phyloP scores from a whole-genome alignment of 345 rosid genomes.

The Garcia nutans region DNA sequence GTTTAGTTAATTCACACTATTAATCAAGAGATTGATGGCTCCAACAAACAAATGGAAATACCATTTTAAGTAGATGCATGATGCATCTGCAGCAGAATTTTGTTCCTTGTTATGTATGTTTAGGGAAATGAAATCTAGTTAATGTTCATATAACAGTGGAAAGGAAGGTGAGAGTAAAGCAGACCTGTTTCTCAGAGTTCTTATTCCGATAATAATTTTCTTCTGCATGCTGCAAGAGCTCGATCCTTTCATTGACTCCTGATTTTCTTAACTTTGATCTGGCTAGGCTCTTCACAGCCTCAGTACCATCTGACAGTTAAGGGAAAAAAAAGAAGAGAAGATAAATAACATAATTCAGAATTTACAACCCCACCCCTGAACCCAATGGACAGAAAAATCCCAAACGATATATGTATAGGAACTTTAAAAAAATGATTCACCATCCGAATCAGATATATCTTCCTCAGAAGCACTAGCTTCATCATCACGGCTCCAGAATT shows the following conservation, averaged over 20 bases:
- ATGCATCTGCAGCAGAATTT: background rate
- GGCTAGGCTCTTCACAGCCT: slow-evolving; percentile 42
- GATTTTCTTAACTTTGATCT: slow-evolving; percentile 47
- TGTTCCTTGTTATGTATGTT: background rate
- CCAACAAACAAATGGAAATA: background rate
- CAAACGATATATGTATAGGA: background rate
- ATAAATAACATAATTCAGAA: background rate
- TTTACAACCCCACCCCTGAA: background rate
- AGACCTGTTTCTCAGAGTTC: slow-evolving; percentile 54
- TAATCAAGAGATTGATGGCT: background rate
- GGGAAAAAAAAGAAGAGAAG: slow-evolving; percentile 21
- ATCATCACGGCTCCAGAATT: slow-evolving; percentile 88
- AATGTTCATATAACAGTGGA: background rate
- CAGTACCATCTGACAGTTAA: slow-evolving; percentile 45
- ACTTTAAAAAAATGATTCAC: slow-evolving; percentile 33
- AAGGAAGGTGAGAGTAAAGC: background rate
- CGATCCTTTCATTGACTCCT: slow-evolving; percentile 59
- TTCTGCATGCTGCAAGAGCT: slow-evolving; percentile 68
- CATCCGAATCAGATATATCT: slow-evolving; percentile 88
- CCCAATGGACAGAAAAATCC: background rate
- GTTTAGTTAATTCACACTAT: background rate
- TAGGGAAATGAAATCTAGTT: background rate
- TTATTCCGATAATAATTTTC: slow-evolving; percentile 55
- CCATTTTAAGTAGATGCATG: too few species aligned
- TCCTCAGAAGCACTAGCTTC: slow-evolving; percentile 80